These are phyloP conservation scores for Medicago ruthenica DNA, from an alignment of 306 rosid species.

Conservation along the genomic window DNA sequence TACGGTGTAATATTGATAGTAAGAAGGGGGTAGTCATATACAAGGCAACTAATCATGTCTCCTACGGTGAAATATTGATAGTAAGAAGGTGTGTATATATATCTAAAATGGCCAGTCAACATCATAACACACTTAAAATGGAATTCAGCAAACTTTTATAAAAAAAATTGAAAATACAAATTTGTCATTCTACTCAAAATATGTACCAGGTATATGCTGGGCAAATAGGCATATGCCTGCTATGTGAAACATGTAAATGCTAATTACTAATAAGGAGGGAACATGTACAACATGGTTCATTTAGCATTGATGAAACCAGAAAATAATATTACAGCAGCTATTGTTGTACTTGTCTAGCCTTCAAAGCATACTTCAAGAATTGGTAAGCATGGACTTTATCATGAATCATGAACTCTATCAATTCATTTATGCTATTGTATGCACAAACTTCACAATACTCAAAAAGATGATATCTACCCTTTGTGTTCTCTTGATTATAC, in stretches of 20 bases:
- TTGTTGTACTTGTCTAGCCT: slow-evolving; percentile 3
- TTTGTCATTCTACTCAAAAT: background rate
- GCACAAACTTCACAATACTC: no score
- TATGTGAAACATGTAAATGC: background rate
- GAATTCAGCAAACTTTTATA: background rate
- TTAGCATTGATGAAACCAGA: background rate
- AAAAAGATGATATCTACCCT: no score
- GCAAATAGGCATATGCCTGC: background rate
- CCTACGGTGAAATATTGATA: no score
- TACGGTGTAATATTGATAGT: no score
- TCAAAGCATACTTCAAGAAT: slow-evolving; percentile 21
- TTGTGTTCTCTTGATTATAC: no score
- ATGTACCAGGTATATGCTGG: background rate
- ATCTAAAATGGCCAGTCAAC: background rate
- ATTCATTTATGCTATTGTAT: no score
- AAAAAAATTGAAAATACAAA: background rate
- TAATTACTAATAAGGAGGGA: background rate
- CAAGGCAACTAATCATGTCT: no score
- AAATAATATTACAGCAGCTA: slow-evolving; percentile 24
- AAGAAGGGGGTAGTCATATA: background rate
- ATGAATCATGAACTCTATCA: background rate
- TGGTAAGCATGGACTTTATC: slow-evolving; percentile 12
- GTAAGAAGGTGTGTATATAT: background rate
- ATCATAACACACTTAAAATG: slow-evolving; percentile 19
- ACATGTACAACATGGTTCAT: background rate